Evolutionary conservation across 2,329 filamentous ascomycete species (phyloP).

Genomic region (Colletotrichum camelliae): DNA sequence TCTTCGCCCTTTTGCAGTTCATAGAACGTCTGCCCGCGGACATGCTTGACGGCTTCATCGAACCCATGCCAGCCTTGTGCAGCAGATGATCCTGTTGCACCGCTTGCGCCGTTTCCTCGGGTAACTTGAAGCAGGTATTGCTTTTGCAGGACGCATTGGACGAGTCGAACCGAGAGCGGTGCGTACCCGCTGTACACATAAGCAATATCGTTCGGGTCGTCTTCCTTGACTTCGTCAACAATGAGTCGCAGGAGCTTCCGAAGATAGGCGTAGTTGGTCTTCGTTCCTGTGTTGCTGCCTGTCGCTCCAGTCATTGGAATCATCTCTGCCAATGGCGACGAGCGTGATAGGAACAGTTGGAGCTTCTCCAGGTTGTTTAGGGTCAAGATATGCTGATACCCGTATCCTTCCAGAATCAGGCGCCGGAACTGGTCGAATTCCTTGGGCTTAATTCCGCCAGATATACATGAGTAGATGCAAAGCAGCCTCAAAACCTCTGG

Average conservation of each 20-base stretch:
- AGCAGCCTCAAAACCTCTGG: slow-evolving; percentile 83
- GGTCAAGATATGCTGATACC: slow-evolving; percentile 92
- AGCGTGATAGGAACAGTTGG: slow-evolving; percentile 80
- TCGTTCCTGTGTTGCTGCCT: slow-evolving; percentile 67
- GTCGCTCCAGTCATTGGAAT: slow-evolving; percentile 73
- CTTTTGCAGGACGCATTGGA: slow-evolving; percentile 94
- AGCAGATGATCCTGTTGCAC: slow-evolving; percentile 45
- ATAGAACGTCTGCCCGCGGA: slow-evolving; percentile 88
- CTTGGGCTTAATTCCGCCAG: slow-evolving; percentile 84
- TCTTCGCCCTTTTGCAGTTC: slow-evolving; percentile 92
- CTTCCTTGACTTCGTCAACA: slow-evolving; percentile 95
- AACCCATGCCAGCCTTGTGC: slow-evolving; percentile 91
- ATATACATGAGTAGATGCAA: slow-evolving; percentile 90
- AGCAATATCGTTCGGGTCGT: slow-evolving; percentile 92
- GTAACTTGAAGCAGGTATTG: slow-evolving; percentile 76
- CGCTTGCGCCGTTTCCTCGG: slow-evolving; percentile 61
- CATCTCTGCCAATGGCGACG: slow-evolving; percentile 79
- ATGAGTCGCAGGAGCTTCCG: slow-evolving; percentile 88
- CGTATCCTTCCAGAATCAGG: slow-evolving; percentile 89
- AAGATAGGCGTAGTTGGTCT: slow-evolving; percentile 89
- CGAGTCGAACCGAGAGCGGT: slow-evolving; percentile 85
- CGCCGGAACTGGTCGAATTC: slow-evolving; percentile 91
- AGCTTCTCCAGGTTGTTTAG: slow-evolving; percentile 88
- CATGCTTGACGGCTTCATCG: slow-evolving; percentile 88
- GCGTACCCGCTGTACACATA: slow-evolving; percentile 99